Base-by-base conservation (phyloP, 1,284 basidiomycete species). In the Trametes pubescens region DNA sequence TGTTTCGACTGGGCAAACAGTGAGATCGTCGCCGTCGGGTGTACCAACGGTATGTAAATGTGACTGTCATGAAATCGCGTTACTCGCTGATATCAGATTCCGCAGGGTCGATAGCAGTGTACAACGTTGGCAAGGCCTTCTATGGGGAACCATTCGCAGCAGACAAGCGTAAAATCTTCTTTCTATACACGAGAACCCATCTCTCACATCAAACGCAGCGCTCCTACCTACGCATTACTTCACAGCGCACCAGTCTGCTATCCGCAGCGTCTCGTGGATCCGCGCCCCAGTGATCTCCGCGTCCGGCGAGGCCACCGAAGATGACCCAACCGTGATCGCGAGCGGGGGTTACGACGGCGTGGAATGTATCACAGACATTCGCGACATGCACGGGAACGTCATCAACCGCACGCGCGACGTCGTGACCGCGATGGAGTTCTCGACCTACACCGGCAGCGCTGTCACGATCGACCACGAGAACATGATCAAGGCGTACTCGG, bases 1-100 rank as follows among this genome's bases (percentile, higher is more conserved):
- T 84, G 86, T 37, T 80, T 96, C 46, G 94, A 96, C 70, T 97
- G 94, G 94, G 90, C 89, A 1, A 94, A 94, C 68, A 93, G 92
- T 63, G 88, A 91, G 62, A 72, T 90, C 4, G 73, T 98, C 2
- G 93, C 90, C 2, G 84, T 91, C 6, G 94, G 94, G 0, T 89
- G 90, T 35, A 90, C 92, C 1, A 92, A 93, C 69, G 95, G 95
- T 94, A 59, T 57, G 78, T 61, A 9, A 34, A 43, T 11, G 21
- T 35, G 14, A 14, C n/a, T n/a, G n/a, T n/a, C n/a, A n/a, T n/a
- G n/a, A n/a, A n/a, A n/a, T n/a, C n/a, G n/a, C n/a, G n/a, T n/a
- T n/a, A n/a, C n/a, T n/a, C n/a, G n/a, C n/a, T n/a, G n/a, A n/a
- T n/a, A n/a, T n/a, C n/a, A n/a, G n/a, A n/a, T n/a, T n/a, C n/a